Evolutionary conservation across 495 filamentous ascomycete species (phyloP), one percentile per base, ranked within the genome.

Genomic region (Apiosordaria backusii): DNA sequence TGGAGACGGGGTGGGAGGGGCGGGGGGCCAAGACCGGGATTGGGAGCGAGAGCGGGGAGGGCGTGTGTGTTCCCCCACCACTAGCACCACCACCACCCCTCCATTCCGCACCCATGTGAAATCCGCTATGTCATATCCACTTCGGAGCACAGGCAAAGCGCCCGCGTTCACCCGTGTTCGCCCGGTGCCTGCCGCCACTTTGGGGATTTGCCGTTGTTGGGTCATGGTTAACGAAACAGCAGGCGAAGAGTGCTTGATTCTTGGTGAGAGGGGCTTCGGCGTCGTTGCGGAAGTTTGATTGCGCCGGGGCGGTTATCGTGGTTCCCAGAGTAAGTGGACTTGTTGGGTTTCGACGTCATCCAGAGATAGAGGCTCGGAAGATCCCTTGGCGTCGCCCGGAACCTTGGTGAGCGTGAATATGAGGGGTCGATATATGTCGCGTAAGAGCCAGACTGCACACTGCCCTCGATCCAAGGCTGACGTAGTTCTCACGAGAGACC

Each of bases 61-160:
- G 52, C 18, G 52, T 45, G 52, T 55, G 52, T 55, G 35, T 55
- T 23, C 52, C 52, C 52, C 52, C 52, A 55, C 52, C 52, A 55
- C 52, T 23, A 55, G 52, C 52, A 55, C 52, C 35, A 45, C 35
- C 35, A 45, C 35, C n/a, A 50, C 52, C 52, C 52, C 52, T 55
- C 52, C 52, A 55, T 55, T 23, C 52, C 52, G 22, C 52, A 55
- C 21, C 52, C 52, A 55, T 23, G 19, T 18, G 52, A 55, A 55
- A 55, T 22, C 52, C 52, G 21, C 52, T n/a, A 19, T 55, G 2
- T 55, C n/a, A 55, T 55, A 55, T 55, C 52, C 52, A 55, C 52
- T 55, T 55, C 22, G 22, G 52, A 55, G 52, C 52, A 55, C 52
- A 55, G n/a, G 52, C 52, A 55, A 13, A 55, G 22, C 35, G 35